Base-by-base conservation (phyloP, 805 yeast species). In the Suhomyces pyralidae region DNA sequence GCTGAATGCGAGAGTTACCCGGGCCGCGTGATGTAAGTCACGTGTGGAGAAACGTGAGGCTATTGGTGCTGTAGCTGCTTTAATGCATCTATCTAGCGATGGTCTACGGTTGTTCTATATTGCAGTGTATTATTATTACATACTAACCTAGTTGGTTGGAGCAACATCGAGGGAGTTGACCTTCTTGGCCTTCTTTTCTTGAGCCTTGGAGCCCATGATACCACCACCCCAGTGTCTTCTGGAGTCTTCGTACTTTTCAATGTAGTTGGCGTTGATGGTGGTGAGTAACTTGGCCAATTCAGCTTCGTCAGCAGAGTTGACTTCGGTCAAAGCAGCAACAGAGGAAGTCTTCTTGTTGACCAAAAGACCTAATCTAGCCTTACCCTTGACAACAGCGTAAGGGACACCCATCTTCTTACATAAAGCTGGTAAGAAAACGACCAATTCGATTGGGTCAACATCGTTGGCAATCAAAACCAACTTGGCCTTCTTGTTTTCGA, bases 221-320 rank as follows among this genome's bases (percentile, higher is more conserved):
- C 99, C 99, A 84, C 99, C 99, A 84, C 98, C 98, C 99, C 99
- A 93, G 87, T 90, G 96, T 82, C 90, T 91, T 85, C 96, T 93
- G 74, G 83, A 72, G 68, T 94, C 97, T 73, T 93, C 97, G 88
- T 86, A 90, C 81, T 90, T 90, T 74, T 89, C 96, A 68, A 79
- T 76, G 80, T 87, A 93, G 94, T 90, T 91, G 65, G 96, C 86
- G 81, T 90, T 85, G 78, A 93, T 84, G 70, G 98, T 87, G 55
- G 97, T 87, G 65, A 94, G 83, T 71, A 93, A 84, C 77, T 90
- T 88, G 64, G 97, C 92, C 69, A 93, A 85, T 71, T 89, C 91
- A 72, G 97, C 84, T 81, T 90, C 94, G 78, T 93, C 98, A 77
- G 90, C 97, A 59, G 96, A 78, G 71, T 81, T 82, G 69, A 94